Conservation (phyloP, 2,329 filamentous ascomycete genomes). For the Aspergillus sp. region DNA sequence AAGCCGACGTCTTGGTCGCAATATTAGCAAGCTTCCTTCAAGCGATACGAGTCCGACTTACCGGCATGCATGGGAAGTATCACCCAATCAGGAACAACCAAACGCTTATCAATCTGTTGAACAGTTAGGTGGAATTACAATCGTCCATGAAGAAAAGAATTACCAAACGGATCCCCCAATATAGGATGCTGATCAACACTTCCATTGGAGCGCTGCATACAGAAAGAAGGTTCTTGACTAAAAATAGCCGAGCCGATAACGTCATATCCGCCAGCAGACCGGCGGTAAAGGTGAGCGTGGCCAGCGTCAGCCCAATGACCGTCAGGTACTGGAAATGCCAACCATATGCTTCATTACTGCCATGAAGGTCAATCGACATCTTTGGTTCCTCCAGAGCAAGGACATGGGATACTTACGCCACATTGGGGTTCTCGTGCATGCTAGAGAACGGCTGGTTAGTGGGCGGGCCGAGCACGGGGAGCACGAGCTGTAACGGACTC, state of each 20-base stretch:
- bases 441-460: constrained; percentile 25
- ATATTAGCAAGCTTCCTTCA: constrained; percentile 26
- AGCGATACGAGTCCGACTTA: constrained; percentile 20
- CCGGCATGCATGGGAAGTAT: constrained; percentile 41
- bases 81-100: constrained; percentile 53
- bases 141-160: constrained; percentile 31
- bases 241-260: constrained; percentile 54
- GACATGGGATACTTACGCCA: constrained; percentile 34
- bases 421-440: constrained; percentile 46
- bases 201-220: constrained; percentile 62
- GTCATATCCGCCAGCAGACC: constrained; percentile 60
- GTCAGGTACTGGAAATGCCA: constrained; percentile 68
- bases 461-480: not conserved
- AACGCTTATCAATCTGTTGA: constrained; percentile 44
- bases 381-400: not conserved
- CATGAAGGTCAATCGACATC: constrained; percentile 13
- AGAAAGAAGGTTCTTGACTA: constrained; percentile 59
- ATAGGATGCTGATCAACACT: constrained; percentile 60
- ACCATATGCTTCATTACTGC: constrained; percentile 60
- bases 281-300: constrained; percentile 56
- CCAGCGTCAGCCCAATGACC: constrained; percentile 60
- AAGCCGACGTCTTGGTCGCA: constrained; percentile 45
- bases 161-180: constrained; percentile 60
- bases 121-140: not conserved
- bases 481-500: not conserved